Evolutionary conservation across 2,329 filamentous ascomycete genomes (phyloP), one percentile per base, ranked within the genome.

Genomic region (Fusarium sp.): DNA sequence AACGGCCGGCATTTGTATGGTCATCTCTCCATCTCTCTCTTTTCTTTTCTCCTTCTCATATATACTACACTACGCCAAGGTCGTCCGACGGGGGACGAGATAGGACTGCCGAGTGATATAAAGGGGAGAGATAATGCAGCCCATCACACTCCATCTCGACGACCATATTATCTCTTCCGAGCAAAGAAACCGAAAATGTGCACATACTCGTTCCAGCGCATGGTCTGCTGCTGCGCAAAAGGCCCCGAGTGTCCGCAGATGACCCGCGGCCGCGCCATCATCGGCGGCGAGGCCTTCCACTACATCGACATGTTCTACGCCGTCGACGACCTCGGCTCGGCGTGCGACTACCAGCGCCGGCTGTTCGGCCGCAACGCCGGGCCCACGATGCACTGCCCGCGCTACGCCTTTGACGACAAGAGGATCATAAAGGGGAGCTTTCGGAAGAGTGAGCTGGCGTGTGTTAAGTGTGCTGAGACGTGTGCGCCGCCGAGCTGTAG

Each of bases 151-250:
- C n/a, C 38, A 43, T 24, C 15, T 7, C 7, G 3, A 28, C 11
- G 34, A 35, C 11, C 12, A 10, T 13, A n/a, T 5, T 10, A n/a
- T 10, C 11, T 19, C 3, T 19, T 19, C 19, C 9, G 6, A 38
- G 3, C 5, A 22, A 34, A 10, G 4, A 25, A 42, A 24, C 32
- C 12, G 29, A 29, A 25, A 39, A 71, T 71, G 69, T 71, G 69
- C 53, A 71, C 69, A 42, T 71, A 71, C 45, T 66, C 69, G 0
- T 71, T 70, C 58, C 65, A 71, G 45, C 67, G 67, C 43, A 58
- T 66, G 48, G 67, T 70, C 46, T 71, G 69, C 67, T 65, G 58
- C 44, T 71, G 69, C 64, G 67, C 67, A 58, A 71, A 71, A 46
- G 69, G 69, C n/a, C 48, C 58, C 42, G 65, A 69, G 9, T 71